Evolutionary conservation across 23 red algal species (phyloP).

Genomic region (Cyanidioschyzon merolae): DNA sequence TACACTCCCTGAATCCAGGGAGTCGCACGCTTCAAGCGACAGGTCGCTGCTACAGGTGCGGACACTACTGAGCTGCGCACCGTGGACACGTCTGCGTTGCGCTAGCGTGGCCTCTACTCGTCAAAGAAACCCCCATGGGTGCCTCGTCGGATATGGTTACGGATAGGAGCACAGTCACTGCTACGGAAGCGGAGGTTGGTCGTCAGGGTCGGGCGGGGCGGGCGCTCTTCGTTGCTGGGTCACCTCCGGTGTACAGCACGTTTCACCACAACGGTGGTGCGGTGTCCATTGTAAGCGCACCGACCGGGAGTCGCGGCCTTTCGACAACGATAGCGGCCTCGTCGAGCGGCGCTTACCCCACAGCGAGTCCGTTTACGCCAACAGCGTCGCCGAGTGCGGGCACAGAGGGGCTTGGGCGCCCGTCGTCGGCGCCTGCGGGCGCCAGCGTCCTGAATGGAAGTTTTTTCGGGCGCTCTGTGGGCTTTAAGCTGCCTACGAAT

Average conservation of each 20-base stretch:
- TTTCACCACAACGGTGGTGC: neutral
- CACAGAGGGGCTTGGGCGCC: neutral
- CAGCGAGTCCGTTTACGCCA: conserved; percentile 15
- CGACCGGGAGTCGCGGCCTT: neutral
- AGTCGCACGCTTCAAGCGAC: too few relatives aligned
- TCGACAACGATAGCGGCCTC: neutral
- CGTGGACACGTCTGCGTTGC: too few relatives aligned
- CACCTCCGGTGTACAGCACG: neutral
- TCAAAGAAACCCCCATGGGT: too few relatives aligned
- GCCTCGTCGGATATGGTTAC: too few relatives aligned
- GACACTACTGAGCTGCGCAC: too few relatives aligned
- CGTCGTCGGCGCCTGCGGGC: neutral
- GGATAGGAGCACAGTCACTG: neutral
- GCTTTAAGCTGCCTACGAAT: neutral
- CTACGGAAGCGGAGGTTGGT: neutral
- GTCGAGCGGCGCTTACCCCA: neutral
- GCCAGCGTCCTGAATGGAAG: neutral
- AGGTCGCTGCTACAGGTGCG: too few relatives aligned
- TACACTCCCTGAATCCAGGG: too few relatives aligned
- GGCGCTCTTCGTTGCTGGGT: conserved; percentile 8
- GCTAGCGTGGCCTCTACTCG: too few relatives aligned
- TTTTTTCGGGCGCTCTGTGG: neutral
- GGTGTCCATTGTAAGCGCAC: neutral
- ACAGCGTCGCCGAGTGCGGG: neutral
- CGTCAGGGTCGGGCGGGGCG: neutral